Base-by-base conservation (phyloP, 2,329 filamentous ascomycete genomes). In the Sordariomycetes sp. region DNA sequence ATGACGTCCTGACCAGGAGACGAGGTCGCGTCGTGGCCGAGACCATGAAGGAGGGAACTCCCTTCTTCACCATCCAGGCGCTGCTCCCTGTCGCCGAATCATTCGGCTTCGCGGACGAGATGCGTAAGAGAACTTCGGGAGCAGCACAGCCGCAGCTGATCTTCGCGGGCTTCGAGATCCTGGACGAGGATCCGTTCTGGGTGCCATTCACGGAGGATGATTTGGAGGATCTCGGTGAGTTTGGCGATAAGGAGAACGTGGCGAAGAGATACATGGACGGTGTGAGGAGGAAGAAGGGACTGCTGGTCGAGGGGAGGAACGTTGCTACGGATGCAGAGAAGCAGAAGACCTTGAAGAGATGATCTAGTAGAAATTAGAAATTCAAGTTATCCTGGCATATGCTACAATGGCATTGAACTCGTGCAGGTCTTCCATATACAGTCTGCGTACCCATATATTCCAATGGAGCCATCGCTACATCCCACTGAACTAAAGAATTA, bases 151-250 rank as follows among this genome's bases (percentile, higher is more conserved):
- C 92, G 32, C 92, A 96, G 66, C 70, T 98, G 24, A 82, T 94
- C 40, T 98, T 96, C 54, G 76, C 85, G 7, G 92, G 92, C 1
- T 98, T 88, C 52, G 86, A 95, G 58, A 75, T 94, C 46, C 68
- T 96, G 3, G 87, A 96, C 54, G 82, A 95, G 60, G 92, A 98
- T 64, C 92, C 92, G 0, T 94, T 93, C 64, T 98, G 92, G 92
- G 87, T 94, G 30, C 92, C 92, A 2, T 87, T 86, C 44, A 96
- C 90, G 0, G 92, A 96, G 53, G 92, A 96, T 55, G 86, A 98
- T 51, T 61, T 98, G 33, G 92, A 98, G 68, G 92, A 98, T 65
- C 63, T 98, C 40, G 92, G 92, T 18, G 90, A 96, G 66, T 66
- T 90, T 54, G 92, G 86, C 4, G 92, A 98, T 61, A 75, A 76